phyloP scores from a whole-genome alignment of 2,329 filamentous ascomycete genomes.

The Neofusicoccum cordaticola region DNA sequence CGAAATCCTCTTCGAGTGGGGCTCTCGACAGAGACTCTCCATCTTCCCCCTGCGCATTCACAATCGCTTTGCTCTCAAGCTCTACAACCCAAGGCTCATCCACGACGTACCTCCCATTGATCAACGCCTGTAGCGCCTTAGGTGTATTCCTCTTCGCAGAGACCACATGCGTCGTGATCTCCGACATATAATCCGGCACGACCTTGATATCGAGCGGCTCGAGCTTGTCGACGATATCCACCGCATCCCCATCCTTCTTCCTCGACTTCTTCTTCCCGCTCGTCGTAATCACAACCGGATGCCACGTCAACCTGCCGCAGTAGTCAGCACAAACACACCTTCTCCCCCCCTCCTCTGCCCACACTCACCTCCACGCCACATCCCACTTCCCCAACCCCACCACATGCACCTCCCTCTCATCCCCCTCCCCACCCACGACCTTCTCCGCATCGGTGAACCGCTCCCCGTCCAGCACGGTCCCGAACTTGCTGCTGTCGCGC shows the following conservation, averaged over 20 bases:
- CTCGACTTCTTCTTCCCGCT: background rate
- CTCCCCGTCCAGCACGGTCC: slow-evolving; percentile 73
- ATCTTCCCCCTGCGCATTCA: slow-evolving; percentile 67
- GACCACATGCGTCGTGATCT: slow-evolving; percentile 80
- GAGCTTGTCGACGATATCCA: slow-evolving; percentile 49
- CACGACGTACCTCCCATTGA: slow-evolving; percentile 78
- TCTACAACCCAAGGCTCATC: slow-evolving; percentile 52
- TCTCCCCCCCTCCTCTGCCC: background rate
- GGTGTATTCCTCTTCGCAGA: slow-evolving; percentile 87
- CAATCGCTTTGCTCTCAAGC: slow-evolving; percentile 32
- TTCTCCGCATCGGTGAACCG: slow-evolving; percentile 58
- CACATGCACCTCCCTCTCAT: slow-evolving; percentile 59
- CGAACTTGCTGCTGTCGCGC: slow-evolving; percentile 79
- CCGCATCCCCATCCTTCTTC: slow-evolving; percentile 49
- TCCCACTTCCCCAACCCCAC: slow-evolving; percentile 72
- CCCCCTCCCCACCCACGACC: slow-evolving; percentile 33
- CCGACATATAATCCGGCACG: slow-evolving; percentile 66
- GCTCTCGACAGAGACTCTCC: slow-evolving; percentile 50
- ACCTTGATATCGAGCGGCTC: slow-evolving; percentile 90
- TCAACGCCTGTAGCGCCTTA: slow-evolving; percentile 79
- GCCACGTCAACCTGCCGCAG: background rate
- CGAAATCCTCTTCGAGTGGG: slow-evolving; percentile 75
- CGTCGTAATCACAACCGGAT: background rate
- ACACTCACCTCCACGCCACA: slow-evolving; percentile 56
- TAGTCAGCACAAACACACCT: background rate